Evolutionary conservation across 352 stramenopile genomes (phyloP).

Genomic region (Globisporangium heterothallicum): DNA sequence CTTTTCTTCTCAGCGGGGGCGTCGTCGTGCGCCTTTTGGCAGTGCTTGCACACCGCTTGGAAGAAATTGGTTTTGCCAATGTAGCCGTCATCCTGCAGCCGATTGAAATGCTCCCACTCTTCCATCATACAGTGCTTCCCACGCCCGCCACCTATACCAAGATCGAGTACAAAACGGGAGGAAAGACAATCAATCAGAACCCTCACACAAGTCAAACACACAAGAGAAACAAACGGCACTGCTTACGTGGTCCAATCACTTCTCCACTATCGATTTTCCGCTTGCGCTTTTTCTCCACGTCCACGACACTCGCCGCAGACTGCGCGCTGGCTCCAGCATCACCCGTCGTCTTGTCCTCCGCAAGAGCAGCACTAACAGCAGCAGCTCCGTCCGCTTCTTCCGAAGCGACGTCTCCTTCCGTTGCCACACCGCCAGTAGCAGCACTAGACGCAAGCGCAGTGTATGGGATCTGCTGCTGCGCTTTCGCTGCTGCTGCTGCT

Average conservation of each 20-base stretch:
- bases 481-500: too few relatives aligned
- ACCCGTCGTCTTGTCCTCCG: not conserved
- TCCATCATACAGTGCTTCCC: constrained; percentile 82
- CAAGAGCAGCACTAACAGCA: not conserved
- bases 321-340: not conserved
- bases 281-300: constrained; percentile 42
- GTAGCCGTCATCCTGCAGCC: constrained; percentile 70
- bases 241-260: constrained; percentile 25
- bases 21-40: constrained; percentile 53
- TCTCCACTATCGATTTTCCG: constrained; percentile 29
- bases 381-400: not conserved
- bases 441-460: constrained; percentile 4
- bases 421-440: not conserved
- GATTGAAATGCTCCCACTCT: constrained; percentile 75
- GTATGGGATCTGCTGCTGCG: constrained; percentile 1
- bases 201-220: not conserved
- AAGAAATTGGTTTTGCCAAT: constrained; percentile 85
- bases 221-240: not conserved
- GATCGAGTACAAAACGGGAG: not conserved
- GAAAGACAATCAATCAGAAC: not conserved
- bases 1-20: constrained; percentile 48
- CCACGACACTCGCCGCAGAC: constrained; percentile 11
- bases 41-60: constrained; percentile 64
- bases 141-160: constrained; percentile 31
- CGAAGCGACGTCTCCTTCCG: not conserved